Evolutionary conservation across 495 filamentous ascomycete species (phyloP).

Genomic region (Penicillium cinerascens): DNA sequence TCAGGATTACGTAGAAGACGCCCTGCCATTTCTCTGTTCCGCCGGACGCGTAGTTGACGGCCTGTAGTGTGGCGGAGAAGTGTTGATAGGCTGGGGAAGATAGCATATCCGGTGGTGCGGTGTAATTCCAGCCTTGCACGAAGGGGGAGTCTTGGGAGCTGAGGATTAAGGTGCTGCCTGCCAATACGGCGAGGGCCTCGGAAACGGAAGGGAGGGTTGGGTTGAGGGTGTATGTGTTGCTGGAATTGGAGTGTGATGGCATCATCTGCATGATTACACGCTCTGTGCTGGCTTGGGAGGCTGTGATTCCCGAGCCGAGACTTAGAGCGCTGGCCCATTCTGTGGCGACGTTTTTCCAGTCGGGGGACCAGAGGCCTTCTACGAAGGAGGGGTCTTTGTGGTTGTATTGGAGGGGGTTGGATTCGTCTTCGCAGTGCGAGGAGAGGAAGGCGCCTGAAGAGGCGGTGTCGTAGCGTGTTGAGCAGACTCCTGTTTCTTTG

Average conservation of each 20-base stretch:
- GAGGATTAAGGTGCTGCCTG: slow-evolving; percentile 59
- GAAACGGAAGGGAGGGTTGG: slow-evolving; percentile 55
- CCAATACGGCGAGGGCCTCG: slow-evolving; percentile 65
- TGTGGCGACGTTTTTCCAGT: slow-evolving; percentile 59
- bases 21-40: slow-evolving; percentile 53
- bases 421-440: slow-evolving; percentile 54
- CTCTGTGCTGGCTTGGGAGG: slow-evolving; percentile 57
- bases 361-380: slow-evolving; percentile 27
- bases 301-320: slow-evolving; percentile 56
- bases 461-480: slow-evolving; percentile 57
- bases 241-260: slow-evolving; percentile 17
- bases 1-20: slow-evolving; percentile 60
- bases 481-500: slow-evolving; percentile 56
- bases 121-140: slow-evolving; percentile 55
- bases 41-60: slow-evolving; percentile 62
- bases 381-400: slow-evolving; percentile 32
- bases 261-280: slow-evolving; percentile 58
- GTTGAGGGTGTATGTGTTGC: slow-evolving; percentile 22
- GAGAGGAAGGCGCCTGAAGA: slow-evolving; percentile 51
- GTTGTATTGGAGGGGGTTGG: slow-evolving; percentile 50
- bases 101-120: slow-evolving; percentile 21
- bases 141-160: slow-evolving; percentile 52
- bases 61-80: slow-evolving; percentile 55
- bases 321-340: slow-evolving; percentile 56
- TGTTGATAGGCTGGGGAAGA: slow-evolving; percentile 37